A percentile compares a stretch with the other conserved stretches of the same genome.
Evolutionary conservation across 257 asterid species (phyloP).

Genomic region (Solanum chiquidenum): DNA sequence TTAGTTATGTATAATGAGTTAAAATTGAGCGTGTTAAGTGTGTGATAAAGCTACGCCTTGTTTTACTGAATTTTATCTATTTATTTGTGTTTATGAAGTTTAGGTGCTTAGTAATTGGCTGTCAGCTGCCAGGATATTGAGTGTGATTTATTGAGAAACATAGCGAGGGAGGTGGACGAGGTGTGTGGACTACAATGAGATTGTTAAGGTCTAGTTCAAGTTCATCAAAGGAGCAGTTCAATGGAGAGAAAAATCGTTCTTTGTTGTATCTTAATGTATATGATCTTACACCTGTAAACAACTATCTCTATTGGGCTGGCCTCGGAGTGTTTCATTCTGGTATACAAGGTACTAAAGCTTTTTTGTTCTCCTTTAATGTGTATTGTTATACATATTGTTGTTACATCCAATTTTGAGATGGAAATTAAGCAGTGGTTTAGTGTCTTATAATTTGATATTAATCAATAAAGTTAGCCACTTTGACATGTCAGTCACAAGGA

Average conservation of each 20-base stretch:
- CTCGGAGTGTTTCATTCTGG: conserved; percentile 86
- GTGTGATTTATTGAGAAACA: neutral
- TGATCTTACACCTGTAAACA: conserved; percentile 74
- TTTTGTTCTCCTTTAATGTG: neutral
- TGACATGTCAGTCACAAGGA: neutral
- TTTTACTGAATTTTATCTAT: neutral
- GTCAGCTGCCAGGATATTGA: conserved; percentile 1
- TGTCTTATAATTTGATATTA: neutral
- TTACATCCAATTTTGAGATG: neutral
- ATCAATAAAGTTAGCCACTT: neutral
- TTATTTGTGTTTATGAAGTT: neutral
- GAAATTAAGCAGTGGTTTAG: neutral
- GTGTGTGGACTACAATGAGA: conserved; percentile 43
- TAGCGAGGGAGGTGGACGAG: conserved; percentile 1
- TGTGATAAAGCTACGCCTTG: neutral
- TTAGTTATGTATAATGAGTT: neutral
- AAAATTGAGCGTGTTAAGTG: neutral
- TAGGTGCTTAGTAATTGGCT: neutral
- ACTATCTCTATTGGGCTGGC: conserved; percentile 79
- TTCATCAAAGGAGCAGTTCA: conserved; percentile 32
- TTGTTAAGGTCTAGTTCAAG: conserved; percentile 49
- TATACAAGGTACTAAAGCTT: conserved; percentile 54
- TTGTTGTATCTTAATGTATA: conserved; percentile 61
- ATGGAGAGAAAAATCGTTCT: conserved; percentile 39
- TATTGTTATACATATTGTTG: neutral